Evolutionary conservation across 495 filamentous ascomycete genomes (phyloP), one percentile per base, ranked within the genome.

Genomic region (Letharia lupina): DNA sequence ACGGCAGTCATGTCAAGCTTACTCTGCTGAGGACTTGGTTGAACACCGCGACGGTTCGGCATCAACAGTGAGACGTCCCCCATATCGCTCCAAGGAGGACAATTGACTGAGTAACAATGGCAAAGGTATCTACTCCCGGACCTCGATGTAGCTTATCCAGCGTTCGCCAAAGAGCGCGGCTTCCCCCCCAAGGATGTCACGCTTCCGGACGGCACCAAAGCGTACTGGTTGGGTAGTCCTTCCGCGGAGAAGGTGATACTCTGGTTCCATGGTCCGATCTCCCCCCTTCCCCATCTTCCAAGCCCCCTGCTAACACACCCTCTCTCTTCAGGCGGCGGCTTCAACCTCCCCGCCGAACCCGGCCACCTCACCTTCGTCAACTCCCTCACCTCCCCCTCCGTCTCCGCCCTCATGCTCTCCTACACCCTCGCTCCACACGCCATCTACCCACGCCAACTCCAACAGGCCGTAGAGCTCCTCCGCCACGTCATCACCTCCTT

Each of bases 201-300:
- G 6, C 77, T 87, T 9, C 72, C 77, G 11, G 76, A 82, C 50
- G 82, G 80, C 45, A 78, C 79, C 16, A 74, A 75, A 61, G 84
- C 81, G 35, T 81, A 83, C 68, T 88, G 86, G 86, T 71, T 88
- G 11, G 86, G 86, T 7, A 75, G 78, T 45, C 77, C 79, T 60
- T 74, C 77, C 45, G 84, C 85, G 11, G 77, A 85, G 72, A 81
- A 84, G 41, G 74, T 84, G 0, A 67, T 89, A 10, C 41, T 88
- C 8, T 88, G 82, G 70, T 84, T 83, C 68, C 85, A 86, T 64
- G 87, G 83, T 85, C 41, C 42, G 75, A 69, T 20, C 58, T 12
- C 39, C 39, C 60, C 41, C 35, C 15, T 33, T 23, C 39, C 37
- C 45, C 47, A 8, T 4, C 57, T 16, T 50, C 23, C 20, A n/a